A percentile compares a stretch with the other conserved stretches of the same genome.
phyloP scores from a whole-genome alignment of 192 early-diverging fungal genomes.

The Rhizophlyctis rosea region DNA sequence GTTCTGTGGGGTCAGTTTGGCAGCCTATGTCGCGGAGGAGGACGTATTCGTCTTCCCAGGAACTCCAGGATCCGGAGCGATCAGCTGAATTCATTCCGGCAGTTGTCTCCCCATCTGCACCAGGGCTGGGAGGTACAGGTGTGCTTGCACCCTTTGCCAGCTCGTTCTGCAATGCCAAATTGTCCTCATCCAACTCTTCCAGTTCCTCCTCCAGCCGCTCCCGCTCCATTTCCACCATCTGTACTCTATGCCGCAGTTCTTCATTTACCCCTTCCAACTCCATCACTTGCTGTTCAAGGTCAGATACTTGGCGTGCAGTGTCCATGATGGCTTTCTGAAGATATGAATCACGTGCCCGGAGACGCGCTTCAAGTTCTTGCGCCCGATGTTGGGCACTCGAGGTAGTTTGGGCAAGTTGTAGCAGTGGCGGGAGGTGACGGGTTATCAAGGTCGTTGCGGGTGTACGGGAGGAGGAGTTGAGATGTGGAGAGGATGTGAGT shows the following conservation, averaged over 20 bases:
- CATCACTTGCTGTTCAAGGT: constrained; percentile 27
- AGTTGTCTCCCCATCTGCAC: constrained; percentile 1
- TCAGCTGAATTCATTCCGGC: too few species aligned
- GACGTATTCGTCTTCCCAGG: constrained; percentile 18
- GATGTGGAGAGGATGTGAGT: background rate
- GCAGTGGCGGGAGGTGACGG: background rate
- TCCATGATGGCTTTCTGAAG: constrained; percentile 38
- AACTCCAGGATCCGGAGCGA: background rate
- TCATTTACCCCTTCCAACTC: constrained; percentile 23
- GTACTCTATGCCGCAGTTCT: constrained; percentile 22
- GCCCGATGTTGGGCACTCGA: constrained; percentile 22
- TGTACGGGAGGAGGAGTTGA: background rate
- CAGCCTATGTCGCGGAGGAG: constrained; percentile 23
- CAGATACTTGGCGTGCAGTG: constrained; percentile 27
- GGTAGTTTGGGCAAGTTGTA: background rate
- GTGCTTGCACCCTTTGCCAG: constrained; percentile 4
- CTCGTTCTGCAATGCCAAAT: constrained; percentile 26
- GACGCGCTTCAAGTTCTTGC: constrained; percentile 23
- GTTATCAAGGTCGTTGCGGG: background rate
- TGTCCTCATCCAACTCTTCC: constrained; percentile 24
- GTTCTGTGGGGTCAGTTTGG: constrained; percentile 16
- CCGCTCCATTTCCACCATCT: background rate
- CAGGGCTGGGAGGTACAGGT: background rate
- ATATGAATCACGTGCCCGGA: constrained; percentile 30
- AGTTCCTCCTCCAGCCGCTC: constrained; percentile 12